Conservation (phyloP, 805 yeast genomes). For the Ogataea neopini region DNA sequence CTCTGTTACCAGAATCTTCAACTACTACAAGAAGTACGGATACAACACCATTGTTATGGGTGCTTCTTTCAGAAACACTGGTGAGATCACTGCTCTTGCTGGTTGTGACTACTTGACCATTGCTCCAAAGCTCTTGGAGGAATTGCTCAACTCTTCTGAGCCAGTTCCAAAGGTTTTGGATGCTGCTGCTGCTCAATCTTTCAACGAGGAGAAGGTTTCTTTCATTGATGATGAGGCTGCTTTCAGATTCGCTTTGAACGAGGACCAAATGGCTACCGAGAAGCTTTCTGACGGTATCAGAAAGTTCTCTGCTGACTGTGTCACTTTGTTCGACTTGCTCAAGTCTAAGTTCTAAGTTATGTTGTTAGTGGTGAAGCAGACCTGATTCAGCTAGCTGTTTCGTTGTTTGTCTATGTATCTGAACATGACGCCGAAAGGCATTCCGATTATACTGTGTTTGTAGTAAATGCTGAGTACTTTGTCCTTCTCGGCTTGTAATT, state of each 20-base stretch:
- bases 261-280: slow-evolving; percentile 98
- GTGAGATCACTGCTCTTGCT: slow-evolving; percentile 94
- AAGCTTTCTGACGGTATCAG: slow-evolving; percentile 98
- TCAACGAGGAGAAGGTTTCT: slow-evolving; percentile 66
- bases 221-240: slow-evolving; percentile 82
- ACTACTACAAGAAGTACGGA: slow-evolving; percentile 96
- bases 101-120: slow-evolving; percentile 97
- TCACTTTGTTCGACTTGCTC: slow-evolving; percentile 68
- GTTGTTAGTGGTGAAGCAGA: not conserved
- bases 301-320: slow-evolving; percentile 91
- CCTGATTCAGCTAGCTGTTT: slow-evolving; percentile 1
- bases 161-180: slow-evolving; percentile 82
- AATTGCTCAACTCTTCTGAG: slow-evolving; percentile 74
- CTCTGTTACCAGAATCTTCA: slow-evolving; percentile 85
- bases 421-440: not conserved
- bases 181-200: slow-evolving; percentile 58
- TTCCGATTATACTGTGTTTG: not conserved
- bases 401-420: not conserved
- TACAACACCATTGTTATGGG: slow-evolving; percentile 99
- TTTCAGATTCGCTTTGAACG: slow-evolving; percentile 90
- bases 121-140: slow-evolving; percentile 89
- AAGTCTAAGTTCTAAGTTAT: slow-evolving; percentile 18
- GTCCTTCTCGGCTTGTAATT: too few relatives aligned
- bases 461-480: too few relatives aligned
- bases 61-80: slow-evolving; percentile 97